Percentiles rank a stretch among this genome's conserved stretches.
phyloP scores from a whole-genome alignment of 257 asterid species.

The Lantana camara region DNA sequence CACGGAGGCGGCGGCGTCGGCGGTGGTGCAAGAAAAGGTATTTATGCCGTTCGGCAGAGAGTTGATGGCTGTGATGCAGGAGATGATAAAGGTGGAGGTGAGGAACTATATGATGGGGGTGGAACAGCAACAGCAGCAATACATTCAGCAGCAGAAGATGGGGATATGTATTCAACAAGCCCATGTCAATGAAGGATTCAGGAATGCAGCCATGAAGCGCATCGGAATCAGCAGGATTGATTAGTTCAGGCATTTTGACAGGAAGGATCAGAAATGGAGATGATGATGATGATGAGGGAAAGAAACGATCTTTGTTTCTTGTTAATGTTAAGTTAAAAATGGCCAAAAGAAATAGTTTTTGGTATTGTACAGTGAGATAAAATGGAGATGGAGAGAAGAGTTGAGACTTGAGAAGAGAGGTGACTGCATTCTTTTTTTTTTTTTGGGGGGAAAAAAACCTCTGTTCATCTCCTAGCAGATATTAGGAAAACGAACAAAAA shows the following conservation, averaged over 20 bases:
- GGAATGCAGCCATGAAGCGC: constrained; percentile 51
- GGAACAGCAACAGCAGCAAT: constrained; percentile 37
- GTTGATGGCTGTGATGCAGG: constrained; percentile 63
- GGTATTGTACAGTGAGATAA: constrained; percentile 32
- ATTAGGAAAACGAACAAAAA: background rate
- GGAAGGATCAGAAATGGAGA: background rate
- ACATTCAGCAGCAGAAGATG: constrained; percentile 26
- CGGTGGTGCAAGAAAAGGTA: constrained; percentile 33
- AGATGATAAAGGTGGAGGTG: constrained; percentile 66
- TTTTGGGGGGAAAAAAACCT: background rate
- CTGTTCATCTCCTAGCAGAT: background rate
- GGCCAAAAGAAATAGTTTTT: constrained; percentile 24
- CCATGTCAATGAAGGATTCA: constrained; percentile 46
- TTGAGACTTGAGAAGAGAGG: background rate
- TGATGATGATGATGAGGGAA: background rate
- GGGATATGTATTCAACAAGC: constrained; percentile 53
- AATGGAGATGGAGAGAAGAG: background rate
- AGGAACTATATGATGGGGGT: constrained; percentile 56
- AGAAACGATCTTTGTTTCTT: constrained; percentile 50
- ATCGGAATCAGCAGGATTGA: constrained; percentile 53
- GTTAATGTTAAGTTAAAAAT: constrained; percentile 3
- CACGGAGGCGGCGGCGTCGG: constrained; percentile 12
- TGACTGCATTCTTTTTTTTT: background rate
- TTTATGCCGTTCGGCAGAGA: constrained; percentile 51
- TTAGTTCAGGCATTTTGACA: background rate